phyloP scores from a whole-genome alignment of 1,284 basidiomycete genomes.

The Cutaneotrichosporon spelunceum region DNA sequence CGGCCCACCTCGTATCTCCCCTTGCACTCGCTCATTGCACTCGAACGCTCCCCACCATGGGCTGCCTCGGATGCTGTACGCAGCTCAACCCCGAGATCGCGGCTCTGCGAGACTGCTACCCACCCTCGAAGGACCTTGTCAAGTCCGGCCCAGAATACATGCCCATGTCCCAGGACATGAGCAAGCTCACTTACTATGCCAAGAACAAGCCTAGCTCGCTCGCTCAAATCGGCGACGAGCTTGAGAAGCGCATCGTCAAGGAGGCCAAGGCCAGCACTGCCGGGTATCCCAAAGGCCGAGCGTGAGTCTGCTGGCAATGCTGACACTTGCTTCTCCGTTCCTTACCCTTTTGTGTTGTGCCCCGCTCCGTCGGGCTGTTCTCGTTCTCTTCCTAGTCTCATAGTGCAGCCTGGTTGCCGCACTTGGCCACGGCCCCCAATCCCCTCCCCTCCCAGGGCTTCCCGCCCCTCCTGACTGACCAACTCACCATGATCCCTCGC shows the following conservation, averaged over 20 bases:
- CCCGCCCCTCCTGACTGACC: too few species aligned
- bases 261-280: constrained; percentile 67
- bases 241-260: constrained; percentile 70
- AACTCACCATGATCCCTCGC: background rate
- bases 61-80: constrained; percentile 41
- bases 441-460: background rate
- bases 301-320: constrained; percentile 60
- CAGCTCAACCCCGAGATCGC: constrained; percentile 36
- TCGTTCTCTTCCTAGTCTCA: too few species aligned
- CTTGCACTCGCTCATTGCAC: background rate
- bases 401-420: too few species aligned
- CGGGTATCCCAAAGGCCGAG: constrained; percentile 72
- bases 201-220: constrained; percentile 86
- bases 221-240: constrained; percentile 74
- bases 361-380: background rate
- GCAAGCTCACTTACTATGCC: constrained; percentile 87
- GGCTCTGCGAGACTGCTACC: constrained; percentile 87
- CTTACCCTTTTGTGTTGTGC: background rate
- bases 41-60: constrained; percentile 20
- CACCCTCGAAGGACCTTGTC: constrained; percentile 70
- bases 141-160: constrained; percentile 66
- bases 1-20: background rate
- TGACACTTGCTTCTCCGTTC: background rate
- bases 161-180: constrained; percentile 85
- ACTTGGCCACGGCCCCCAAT: too few species aligned